Percentiles rank a stretch among this genome's conserved stretches.
Evolutionary conservation across 768 basidiomycete genomes (phyloP).

Genomic region (Trametes cingulata): DNA sequence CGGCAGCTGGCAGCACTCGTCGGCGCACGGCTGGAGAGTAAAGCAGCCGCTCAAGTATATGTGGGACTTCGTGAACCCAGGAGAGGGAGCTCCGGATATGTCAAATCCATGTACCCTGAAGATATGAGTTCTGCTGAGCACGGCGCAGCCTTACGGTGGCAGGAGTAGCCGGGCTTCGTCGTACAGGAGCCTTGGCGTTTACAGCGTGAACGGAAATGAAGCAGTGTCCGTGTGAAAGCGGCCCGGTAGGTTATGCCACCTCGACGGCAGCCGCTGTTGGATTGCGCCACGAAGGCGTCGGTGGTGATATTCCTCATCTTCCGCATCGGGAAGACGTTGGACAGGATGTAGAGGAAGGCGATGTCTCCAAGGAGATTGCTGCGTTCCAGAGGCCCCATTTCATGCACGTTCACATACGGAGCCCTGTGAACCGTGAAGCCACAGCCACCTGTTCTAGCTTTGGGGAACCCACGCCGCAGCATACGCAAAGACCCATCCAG

Average conservation of each 20-base stretch:
- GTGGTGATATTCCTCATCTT: neutral
- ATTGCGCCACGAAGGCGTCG: conserved; percentile 3
- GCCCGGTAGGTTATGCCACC: neutral
- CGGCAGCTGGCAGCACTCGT: neutral
- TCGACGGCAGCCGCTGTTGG: neutral
- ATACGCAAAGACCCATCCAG: neutral
- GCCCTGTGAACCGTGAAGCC: conserved; percentile 10
- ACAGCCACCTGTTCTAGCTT: conserved; percentile 14
- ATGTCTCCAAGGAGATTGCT: conserved; percentile 9
- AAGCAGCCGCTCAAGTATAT: neutral
- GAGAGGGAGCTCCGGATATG: neutral
- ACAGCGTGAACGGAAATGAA: neutral
- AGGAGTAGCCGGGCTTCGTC: neutral
- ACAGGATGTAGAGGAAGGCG: neutral
- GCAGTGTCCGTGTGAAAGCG: conserved; percentile 3
- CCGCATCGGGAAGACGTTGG: neutral
- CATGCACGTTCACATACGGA: conserved; percentile 3
- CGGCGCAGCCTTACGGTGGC: neutral
- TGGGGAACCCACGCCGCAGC: neutral
- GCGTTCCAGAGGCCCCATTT: neutral
- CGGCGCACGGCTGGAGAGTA: too few relatives aligned
- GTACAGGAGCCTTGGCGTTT: neutral
- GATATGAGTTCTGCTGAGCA: neutral
- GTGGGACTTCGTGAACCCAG: too few relatives aligned
- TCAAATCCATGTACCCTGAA: neutral